Conservation (phyloP, 768 basidiomycete genomes). For the Auricularia sp. region DNA sequence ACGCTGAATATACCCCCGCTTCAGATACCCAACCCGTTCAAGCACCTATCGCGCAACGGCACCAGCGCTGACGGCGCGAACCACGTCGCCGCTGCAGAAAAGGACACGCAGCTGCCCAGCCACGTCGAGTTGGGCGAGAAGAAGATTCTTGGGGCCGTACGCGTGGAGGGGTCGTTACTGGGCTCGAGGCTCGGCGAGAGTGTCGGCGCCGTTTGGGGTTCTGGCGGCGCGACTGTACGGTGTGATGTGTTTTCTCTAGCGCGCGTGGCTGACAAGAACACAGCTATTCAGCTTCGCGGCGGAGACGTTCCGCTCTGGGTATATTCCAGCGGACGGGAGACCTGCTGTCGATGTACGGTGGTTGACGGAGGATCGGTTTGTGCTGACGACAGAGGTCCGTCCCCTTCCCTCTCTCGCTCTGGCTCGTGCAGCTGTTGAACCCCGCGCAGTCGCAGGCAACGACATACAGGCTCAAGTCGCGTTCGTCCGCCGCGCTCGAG, state of each 20-base stretch:
- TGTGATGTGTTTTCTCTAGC: not conserved
- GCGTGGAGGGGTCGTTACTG: constrained; percentile 18
- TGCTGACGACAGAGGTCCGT: not conserved
- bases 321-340: not conserved
- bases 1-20: constrained; percentile 2
- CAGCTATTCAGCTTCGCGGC: not conserved
- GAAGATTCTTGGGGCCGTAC: constrained; percentile 25
- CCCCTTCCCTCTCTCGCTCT: not conserved
- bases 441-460: not conserved
- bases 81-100: constrained; percentile 10
- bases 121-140: constrained; percentile 26
- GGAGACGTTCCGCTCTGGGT: not conserved
- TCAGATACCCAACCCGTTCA: constrained; percentile 54
- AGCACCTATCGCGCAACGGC: constrained; percentile 14
- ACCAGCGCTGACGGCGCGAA: constrained; percentile 40
- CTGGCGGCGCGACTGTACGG: not conserved
- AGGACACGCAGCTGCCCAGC: constrained; percentile 13
- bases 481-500: not conserved
- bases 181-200: constrained; percentile 21
- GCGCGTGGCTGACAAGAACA: not conserved
- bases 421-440: not conserved
- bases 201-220: not conserved
- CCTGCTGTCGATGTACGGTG: not conserved
- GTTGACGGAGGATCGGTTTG: not conserved
- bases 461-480: not conserved